phyloP scores from a whole-genome alignment of 257 asterid species.

The Solanum pinnatisectum region DNA sequence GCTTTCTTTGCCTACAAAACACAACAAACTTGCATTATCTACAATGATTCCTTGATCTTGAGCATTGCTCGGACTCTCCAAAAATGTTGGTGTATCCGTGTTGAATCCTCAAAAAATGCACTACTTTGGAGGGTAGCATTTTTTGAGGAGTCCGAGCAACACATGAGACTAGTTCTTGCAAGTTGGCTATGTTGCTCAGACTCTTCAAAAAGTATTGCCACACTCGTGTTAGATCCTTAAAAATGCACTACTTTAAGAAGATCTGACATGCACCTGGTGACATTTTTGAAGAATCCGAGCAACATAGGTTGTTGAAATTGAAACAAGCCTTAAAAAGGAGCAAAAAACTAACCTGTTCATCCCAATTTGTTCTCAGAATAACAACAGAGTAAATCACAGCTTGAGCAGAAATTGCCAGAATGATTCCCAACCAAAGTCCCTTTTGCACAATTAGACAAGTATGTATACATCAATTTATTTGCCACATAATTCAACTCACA shows the following conservation, averaged over 20 bases:
- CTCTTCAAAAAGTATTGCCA: not conserved
- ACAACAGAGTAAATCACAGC: constrained; percentile 35
- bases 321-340: not conserved
- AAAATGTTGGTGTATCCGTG: not conserved
- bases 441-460: not conserved
- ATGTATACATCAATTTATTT: not conserved
- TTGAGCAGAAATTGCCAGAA: constrained; percentile 45
- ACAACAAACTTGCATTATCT: not conserved
- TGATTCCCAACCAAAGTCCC: constrained; percentile 62
- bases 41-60: not conserved
- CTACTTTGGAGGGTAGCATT: not conserved
- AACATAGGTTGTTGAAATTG: not conserved
- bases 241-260: not conserved
- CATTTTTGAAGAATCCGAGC: not conserved
- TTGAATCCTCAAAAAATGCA: not conserved
- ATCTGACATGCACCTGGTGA: fast-evolving
- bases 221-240: not conserved
- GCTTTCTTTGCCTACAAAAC: constrained; percentile 47
- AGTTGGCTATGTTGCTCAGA: not conserved
- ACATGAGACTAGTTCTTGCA: not conserved
- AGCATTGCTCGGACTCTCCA: not conserved
- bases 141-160: not conserved
- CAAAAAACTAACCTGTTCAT: constrained; percentile 33
- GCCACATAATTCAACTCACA: not conserved
- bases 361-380: constrained; percentile 49